Conservation (phyloP, 495 filamentous ascomycete genomes). For the Neurospora sp. region DNA sequence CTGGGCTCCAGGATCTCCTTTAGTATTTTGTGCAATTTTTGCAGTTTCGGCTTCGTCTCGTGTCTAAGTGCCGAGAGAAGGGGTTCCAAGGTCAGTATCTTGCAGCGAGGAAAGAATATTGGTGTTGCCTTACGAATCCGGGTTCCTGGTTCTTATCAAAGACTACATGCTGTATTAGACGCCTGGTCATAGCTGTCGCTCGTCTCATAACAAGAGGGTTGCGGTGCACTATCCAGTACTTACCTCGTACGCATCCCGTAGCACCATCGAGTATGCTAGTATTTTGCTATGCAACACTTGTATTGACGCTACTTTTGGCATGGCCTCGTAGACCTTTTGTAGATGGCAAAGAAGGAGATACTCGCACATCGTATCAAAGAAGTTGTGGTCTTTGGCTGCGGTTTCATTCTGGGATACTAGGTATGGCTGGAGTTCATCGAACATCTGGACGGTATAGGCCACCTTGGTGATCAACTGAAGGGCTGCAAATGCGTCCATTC, state of each 20-base stretch:
- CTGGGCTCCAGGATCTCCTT: not conserved
- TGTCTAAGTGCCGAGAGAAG: not conserved
- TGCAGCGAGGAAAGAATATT: not conserved
- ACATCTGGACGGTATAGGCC: not conserved
- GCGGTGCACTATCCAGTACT: not conserved
- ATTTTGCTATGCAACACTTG: not conserved
- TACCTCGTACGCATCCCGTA: not conserved
- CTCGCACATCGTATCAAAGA: not conserved
- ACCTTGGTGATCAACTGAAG: not conserved
- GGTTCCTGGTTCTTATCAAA: not conserved
- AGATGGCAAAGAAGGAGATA: not conserved
- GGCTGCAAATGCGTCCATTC: not conserved
- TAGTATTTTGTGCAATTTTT: not conserved
- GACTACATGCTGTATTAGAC: not conserved
- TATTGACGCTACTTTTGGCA: not conserved
- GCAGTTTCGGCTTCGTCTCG: not conserved
- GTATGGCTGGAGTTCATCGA: not conserved
- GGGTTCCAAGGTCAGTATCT: not conserved
- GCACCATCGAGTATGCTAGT: not conserved
- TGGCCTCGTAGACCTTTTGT: not conserved
- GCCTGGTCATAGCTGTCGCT: not conserved
- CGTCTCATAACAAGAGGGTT: not conserved
- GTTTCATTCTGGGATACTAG: not conserved
- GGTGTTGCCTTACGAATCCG: not conserved
- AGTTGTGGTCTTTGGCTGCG: not conserved